Conservation (phyloP, 176 grass and related monocot genomes). For the Eremochloa ophiuroides region DNA sequence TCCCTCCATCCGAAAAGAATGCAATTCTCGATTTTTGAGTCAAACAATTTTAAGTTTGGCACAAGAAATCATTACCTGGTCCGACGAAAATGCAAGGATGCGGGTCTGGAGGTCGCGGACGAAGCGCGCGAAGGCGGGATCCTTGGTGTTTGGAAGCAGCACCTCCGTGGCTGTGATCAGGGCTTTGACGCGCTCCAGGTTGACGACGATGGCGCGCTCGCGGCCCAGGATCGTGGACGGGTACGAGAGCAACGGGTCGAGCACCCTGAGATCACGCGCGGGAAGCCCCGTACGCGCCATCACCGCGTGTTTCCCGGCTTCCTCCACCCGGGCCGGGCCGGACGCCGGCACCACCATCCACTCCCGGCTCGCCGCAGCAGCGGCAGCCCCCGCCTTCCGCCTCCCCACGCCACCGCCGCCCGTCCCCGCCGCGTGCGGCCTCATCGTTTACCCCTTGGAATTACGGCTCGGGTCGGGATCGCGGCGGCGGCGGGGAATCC, state of each 20-base stretch:
- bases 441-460: slow-evolving; percentile 16
- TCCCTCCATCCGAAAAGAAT: background rate
- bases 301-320: slow-evolving; percentile 81
- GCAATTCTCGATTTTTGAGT: background rate
- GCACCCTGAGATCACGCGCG: slow-evolving; percentile 69
- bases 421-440: slow-evolving; percentile 12
- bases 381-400: slow-evolving; percentile 52
- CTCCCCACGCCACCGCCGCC: slow-evolving; percentile 29
- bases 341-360: slow-evolving; percentile 76
- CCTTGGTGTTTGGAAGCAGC: slow-evolving; percentile 78
- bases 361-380: slow-evolving; percentile 56
- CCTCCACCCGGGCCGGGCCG: slow-evolving; percentile 57
- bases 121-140: slow-evolving; percentile 65
- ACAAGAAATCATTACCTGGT: slow-evolving; percentile 18
- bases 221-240: slow-evolving; percentile 91
- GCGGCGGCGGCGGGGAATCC: slow-evolving; percentile 11
- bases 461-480: slow-evolving; percentile 16
- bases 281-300: slow-evolving; percentile 85
- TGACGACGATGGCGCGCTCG: slow-evolving; percentile 85
- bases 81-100: slow-evolving; percentile 40
- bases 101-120: slow-evolving; percentile 73
- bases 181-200: slow-evolving; percentile 89
- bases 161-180: slow-evolving; percentile 88
- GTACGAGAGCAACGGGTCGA: slow-evolving; percentile 77
- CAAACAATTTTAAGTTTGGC: too few species aligned